Evolutionary conservation across 1,284 basidiomycete species (phyloP).

Genomic region (Chondrostereum purpureum): DNA sequence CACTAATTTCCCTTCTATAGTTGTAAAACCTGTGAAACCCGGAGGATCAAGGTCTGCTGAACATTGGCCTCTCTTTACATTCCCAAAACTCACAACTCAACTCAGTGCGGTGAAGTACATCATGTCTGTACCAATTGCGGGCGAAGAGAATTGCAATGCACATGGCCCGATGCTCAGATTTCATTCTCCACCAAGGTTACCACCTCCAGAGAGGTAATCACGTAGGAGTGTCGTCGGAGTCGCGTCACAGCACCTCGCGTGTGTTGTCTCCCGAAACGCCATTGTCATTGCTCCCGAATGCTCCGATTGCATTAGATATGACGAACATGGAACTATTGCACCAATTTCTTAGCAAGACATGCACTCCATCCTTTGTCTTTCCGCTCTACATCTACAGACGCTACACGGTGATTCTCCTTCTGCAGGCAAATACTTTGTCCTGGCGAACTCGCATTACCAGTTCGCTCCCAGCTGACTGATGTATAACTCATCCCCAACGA

Average conservation of each 20-base stretch:
- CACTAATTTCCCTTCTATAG: neutral
- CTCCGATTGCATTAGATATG: neutral
- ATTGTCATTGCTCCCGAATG: neutral
- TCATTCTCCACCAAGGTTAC: no score
- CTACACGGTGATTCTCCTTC: neutral
- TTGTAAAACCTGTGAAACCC: neutral
- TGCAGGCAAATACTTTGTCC: neutral
- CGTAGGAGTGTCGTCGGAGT: no score
- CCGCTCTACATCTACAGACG: neutral
- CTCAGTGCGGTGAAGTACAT: neutral
- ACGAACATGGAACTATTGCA: neutral
- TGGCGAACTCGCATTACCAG: neutral
- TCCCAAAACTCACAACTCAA: no score
- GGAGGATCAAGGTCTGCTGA: neutral
- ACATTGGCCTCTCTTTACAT: neutral
- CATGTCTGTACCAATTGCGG: neutral
- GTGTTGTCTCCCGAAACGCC: neutral
- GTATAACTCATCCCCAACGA: neutral
- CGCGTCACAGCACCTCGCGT: neutral
- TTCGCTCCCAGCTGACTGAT: neutral
- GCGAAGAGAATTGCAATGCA: neutral
- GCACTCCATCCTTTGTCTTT: neutral
- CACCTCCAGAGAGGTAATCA: no score
- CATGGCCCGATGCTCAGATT: no score
- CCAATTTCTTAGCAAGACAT: neutral